Conservation (phyloP, 2,329 filamentous ascomycete genomes). For the Colletotrichum gigasporum region DNA sequence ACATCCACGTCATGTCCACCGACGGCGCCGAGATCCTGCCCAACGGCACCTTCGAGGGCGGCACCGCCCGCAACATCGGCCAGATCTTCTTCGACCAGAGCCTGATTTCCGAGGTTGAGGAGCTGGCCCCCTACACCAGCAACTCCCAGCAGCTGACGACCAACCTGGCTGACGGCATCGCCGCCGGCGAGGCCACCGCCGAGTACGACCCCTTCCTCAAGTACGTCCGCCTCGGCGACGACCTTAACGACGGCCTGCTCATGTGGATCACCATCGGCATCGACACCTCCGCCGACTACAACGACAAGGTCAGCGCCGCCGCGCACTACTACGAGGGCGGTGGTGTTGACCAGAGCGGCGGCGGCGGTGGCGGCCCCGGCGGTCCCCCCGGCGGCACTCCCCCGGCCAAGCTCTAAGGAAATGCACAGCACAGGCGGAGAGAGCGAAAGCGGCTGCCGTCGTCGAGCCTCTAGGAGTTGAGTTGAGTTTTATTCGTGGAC, state of each 20-base stretch:
- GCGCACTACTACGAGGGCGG: slow-evolving; percentile 27
- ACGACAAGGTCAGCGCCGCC: slow-evolving; percentile 22
- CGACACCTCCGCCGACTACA: slow-evolving; percentile 41
- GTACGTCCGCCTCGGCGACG: slow-evolving; percentile 66
- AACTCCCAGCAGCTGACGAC: slow-evolving; percentile 57
- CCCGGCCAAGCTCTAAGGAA: too few species aligned
- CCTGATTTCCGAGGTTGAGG: slow-evolving; percentile 51
- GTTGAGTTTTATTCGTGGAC: too few species aligned
- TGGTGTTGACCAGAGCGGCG: slow-evolving; percentile 21
- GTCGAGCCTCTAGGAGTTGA: too few species aligned
- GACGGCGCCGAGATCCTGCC: slow-evolving; percentile 43
- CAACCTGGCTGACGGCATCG: slow-evolving; percentile 58
- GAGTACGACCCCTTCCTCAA: slow-evolving; percentile 62
- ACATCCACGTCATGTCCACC: slow-evolving; percentile 56
- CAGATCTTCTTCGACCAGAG: slow-evolving; percentile 30
- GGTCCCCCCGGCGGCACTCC: not conserved
- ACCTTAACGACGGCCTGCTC: slow-evolving; percentile 59
- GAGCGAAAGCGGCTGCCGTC: not conserved
- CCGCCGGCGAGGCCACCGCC: slow-evolving; percentile 54
- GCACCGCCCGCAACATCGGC: slow-evolving; percentile 43
- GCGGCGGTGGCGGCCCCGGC: slow-evolving; percentile 8
- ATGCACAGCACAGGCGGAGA: too few species aligned
- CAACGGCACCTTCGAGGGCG: slow-evolving; percentile 44
- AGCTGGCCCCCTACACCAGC: slow-evolving; percentile 53
- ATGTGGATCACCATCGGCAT: slow-evolving; percentile 65